phyloP scores from a whole-genome alignment of 306 rosid genomes.

The Fragaria iinumae region DNA sequence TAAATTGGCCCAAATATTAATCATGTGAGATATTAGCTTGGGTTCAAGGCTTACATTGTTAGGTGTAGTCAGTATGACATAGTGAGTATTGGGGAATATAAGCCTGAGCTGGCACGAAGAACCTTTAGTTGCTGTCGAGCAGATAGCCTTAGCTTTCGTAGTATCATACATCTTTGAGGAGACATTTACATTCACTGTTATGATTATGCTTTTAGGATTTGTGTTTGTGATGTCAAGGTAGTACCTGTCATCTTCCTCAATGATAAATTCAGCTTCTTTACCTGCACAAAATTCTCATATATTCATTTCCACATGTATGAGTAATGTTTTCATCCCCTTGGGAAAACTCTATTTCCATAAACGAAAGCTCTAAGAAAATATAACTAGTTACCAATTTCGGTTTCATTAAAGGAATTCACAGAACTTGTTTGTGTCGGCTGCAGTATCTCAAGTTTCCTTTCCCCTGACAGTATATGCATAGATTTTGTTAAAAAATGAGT shows the following conservation, averaged over 20 bases:
- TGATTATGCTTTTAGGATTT: constrained; percentile 44
- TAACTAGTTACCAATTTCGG: constrained; percentile 36
- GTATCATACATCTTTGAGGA: constrained; percentile 65
- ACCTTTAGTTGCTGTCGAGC: constrained; percentile 43
- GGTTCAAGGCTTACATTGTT: constrained; percentile 42
- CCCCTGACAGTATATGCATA: constrained; percentile 42
- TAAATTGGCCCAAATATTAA: constrained; percentile 1
- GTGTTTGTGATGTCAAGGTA: constrained; percentile 52
- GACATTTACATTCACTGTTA: constrained; percentile 39
- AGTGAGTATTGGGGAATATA: constrained; percentile 49
- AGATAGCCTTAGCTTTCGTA: constrained; percentile 50
- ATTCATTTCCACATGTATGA: neutral
- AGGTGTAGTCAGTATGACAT: constrained; percentile 49
- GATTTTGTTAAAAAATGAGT: constrained; percentile 1
- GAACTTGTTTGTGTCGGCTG: constrained; percentile 28
- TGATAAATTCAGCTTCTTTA: constrained; percentile 44
- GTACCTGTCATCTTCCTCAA: constrained; percentile 65
- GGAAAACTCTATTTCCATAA: neutral
- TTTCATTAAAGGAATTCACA: constrained; percentile 7
- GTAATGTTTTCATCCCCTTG: neutral
- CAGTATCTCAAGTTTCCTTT: constrained; percentile 33
- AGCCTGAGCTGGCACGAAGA: constrained; percentile 47
- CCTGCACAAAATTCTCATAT: constrained; percentile 31
- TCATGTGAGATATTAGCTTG: constrained; percentile 3
- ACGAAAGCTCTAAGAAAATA: neutral